Conservation (phyloP, 2,329 filamentous ascomycete species). For the Helicocarpus griseus region DNA sequence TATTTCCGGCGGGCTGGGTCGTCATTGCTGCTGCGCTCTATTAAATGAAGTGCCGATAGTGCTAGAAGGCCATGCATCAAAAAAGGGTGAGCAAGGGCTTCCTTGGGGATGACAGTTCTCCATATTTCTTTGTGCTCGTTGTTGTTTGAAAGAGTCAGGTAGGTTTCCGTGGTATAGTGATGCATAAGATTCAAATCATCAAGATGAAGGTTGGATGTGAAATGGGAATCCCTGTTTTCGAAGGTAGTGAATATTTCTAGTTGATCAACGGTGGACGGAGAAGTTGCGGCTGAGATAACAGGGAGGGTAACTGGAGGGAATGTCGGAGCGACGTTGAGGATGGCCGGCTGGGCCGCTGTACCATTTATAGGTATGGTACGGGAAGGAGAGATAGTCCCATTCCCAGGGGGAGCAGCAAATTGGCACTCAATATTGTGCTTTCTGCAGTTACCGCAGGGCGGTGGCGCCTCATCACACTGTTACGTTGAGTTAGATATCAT, state of each 20-base stretch:
- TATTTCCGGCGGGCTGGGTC: constrained; percentile 16
- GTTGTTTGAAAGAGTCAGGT: constrained; percentile 17
- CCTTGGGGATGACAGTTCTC: constrained; percentile 16
- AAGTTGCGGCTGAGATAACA: constrained; percentile 2
- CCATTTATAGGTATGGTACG: constrained; percentile 1
- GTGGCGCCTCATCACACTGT: constrained; percentile 18
- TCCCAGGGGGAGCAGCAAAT: constrained; percentile 11
- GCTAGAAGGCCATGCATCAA: constrained; percentile 21
- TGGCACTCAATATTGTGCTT: constrained; percentile 19
- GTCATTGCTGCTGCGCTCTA: constrained; percentile 18
- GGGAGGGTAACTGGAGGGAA: constrained; percentile 3
- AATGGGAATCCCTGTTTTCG: constrained; percentile 9
- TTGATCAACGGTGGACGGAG: constrained; percentile 11
- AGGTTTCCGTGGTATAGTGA: constrained; percentile 29
- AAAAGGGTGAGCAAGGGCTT: constrained; percentile 18
- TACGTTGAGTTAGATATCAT: not conserved
- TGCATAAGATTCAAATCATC: constrained; percentile 38
- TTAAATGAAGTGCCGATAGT: constrained; percentile 18
- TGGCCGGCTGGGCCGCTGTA: not conserved
- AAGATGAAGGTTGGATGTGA: constrained; percentile 17
- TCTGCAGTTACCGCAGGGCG: constrained; percentile 18
- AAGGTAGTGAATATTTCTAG: constrained; percentile 13
- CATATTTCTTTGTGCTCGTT: constrained; percentile 15
- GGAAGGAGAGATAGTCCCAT: not conserved
- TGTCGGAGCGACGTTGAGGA: not conserved